phyloP scores from a whole-genome alignment of 2,329 filamentous ascomycete genomes.

The Allantophomopsis cytisporea region DNA sequence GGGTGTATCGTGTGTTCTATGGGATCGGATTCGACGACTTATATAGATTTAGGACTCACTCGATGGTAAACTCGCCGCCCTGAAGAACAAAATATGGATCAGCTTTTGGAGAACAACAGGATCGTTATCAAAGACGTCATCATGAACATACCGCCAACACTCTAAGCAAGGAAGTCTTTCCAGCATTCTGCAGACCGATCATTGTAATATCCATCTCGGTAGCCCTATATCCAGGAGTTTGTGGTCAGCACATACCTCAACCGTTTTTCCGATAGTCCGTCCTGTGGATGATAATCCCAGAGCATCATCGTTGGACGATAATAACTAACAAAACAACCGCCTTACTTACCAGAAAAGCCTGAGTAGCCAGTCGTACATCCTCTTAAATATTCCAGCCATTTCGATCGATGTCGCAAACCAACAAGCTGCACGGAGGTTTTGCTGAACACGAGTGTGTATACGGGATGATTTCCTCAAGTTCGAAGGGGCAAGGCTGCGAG shows the following conservation, averaged over 20 bases:
- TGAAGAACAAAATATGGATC: conserved; percentile 26
- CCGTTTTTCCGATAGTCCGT: conserved; percentile 4
- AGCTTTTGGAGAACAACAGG: conserved; percentile 12
- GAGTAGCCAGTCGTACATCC: conserved; percentile 96
- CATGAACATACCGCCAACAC: conserved; percentile 73
- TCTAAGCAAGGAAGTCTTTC: conserved; percentile 88
- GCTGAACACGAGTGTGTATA: no score
- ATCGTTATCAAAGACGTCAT: conserved; percentile 1
- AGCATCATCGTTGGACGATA: background rate
- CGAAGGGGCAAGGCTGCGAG: no score
- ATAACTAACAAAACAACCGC: background rate
- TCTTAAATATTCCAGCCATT: conserved; percentile 87
- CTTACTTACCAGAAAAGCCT: conserved; percentile 82
- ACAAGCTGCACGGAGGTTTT: background rate
- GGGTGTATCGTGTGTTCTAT: no score
- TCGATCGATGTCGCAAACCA: conserved; percentile 15
- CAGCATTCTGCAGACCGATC: conserved; percentile 95
- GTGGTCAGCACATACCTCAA: conserved; percentile 6
- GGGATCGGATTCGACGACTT: no score
- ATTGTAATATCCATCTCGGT: conserved; percentile 99
- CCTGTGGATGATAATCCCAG: background rate
- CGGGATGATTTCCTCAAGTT: no score
- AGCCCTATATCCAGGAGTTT: conserved; percentile 46
- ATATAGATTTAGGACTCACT: conserved; percentile 49
- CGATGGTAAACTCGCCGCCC: conserved; percentile 97